Evolutionary conservation across 257 asterid species (phyloP).

Genomic region (Rauvolfia tetraphylla): DNA sequence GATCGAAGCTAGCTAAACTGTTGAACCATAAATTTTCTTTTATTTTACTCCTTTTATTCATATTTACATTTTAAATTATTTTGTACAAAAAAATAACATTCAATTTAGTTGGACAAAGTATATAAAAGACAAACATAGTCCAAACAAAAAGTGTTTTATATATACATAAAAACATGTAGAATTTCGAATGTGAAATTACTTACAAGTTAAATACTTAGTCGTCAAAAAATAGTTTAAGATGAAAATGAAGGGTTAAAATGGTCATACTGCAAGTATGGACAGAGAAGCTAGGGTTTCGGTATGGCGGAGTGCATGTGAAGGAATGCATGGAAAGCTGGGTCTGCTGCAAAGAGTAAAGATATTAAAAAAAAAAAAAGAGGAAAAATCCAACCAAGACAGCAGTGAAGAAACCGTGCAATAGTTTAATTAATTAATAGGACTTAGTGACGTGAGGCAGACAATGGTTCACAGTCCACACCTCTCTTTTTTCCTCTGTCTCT

Average conservation of each 20-base stretch:
- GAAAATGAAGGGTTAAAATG: conserved; percentile 3
- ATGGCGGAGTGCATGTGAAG: conserved; percentile 29
- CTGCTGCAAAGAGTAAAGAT: conserved; percentile 3
- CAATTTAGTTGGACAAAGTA: too few species aligned
- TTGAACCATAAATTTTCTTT: too few species aligned
- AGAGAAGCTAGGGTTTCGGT: conserved; percentile 25
- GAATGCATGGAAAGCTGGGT: conserved; percentile 42
- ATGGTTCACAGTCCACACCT: conserved; percentile 32
- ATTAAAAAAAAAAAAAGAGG: conserved; percentile 4
- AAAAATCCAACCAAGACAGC: conserved; percentile 37
- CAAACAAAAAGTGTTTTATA: too few species aligned
- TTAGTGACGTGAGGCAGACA: conserved; percentile 44
- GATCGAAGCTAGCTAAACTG: too few species aligned
- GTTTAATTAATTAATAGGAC: conserved; percentile 7
- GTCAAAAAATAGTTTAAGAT: not conserved
- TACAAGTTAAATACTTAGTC: too few species aligned
- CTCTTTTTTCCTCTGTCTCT: not conserved
- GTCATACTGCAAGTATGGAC: not conserved
- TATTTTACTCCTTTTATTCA: too few species aligned
- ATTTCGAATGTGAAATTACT: too few species aligned
- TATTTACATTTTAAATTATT: too few species aligned
- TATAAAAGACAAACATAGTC: too few species aligned
- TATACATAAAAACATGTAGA: too few species aligned
- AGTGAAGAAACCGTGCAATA: conserved; percentile 19
- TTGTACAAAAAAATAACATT: too few species aligned